A percentile compares a stretch with the other conserved stretches of the same genome.
Conservation (phyloP, 305 asterid genomes). For the Solanum aculeatissimum region DNA sequence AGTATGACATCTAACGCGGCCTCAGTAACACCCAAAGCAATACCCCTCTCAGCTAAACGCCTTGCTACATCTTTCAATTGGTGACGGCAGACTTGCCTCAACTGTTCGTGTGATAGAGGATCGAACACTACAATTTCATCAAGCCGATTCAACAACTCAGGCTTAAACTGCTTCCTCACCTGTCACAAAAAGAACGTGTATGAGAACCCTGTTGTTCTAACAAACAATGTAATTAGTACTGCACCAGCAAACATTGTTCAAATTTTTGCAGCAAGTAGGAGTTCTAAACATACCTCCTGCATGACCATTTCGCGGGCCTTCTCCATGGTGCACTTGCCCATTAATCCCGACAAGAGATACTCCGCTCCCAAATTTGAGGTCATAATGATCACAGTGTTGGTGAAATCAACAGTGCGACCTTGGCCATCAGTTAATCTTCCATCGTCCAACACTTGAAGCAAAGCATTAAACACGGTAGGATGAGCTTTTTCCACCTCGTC, state of each 20-base stretch:
- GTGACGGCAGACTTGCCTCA: constrained; percentile 66
- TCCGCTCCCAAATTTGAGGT: constrained; percentile 90
- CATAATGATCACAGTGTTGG: constrained; percentile 75
- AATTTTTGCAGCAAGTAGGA: background rate
- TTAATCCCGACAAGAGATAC: constrained; percentile 46
- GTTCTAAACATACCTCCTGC: constrained; percentile 41
- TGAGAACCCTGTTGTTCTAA: background rate
- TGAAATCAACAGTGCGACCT: constrained; percentile 81
- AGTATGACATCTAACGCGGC: constrained; percentile 63
- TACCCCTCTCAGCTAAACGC: constrained; percentile 81
- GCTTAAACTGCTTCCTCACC: constrained; percentile 92
- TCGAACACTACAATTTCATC: constrained; percentile 90
- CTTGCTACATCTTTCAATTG: constrained; percentile 71
- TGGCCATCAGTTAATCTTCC: constrained; percentile 85
- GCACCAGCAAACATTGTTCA: background rate
- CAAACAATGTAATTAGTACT: background rate
- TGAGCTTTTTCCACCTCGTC: constrained; percentile 95
- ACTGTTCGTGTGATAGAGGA: constrained; percentile 72
- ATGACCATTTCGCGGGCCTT: constrained; percentile 77
- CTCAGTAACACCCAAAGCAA: constrained; percentile 68
- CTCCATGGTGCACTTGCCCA: constrained; percentile 57
- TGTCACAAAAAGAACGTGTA: background rate
- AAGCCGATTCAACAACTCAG: constrained; percentile 70
- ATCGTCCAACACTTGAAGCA: constrained; percentile 80
- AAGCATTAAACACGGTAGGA: constrained; percentile 52